Evolutionary conservation across 768 basidiomycete genomes (phyloP).

Genomic region (Hemileccinum rubropunctum): DNA sequence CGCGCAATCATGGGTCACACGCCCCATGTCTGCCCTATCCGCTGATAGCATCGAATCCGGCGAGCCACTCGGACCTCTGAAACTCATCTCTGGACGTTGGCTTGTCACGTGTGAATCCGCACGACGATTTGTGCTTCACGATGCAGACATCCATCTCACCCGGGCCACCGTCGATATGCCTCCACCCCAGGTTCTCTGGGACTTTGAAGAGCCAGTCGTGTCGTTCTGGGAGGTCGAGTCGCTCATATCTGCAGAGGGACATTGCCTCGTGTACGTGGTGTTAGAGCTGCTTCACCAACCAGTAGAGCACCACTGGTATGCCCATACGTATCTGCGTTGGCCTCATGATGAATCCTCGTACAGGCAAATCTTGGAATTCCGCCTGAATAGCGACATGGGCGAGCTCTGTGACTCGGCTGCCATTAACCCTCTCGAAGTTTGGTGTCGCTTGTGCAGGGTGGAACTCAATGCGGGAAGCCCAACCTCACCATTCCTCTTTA

Average conservation of each 20-base stretch:
- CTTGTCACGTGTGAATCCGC: background rate
- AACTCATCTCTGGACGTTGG: slow-evolving; percentile 6
- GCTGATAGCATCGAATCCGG: background rate
- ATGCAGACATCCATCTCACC: background rate
- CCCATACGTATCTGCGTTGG: too few species aligned
- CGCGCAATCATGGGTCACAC: slow-evolving; percentile 4
- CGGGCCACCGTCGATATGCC: background rate
- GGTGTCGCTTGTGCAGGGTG: accelerated
- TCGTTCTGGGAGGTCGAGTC: background rate
- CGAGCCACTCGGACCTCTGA: accelerated
- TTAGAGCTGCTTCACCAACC: too few species aligned
- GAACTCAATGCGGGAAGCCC: background rate
- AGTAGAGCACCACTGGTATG: background rate
- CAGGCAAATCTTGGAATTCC: slow-evolving; percentile 1
- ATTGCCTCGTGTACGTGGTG: background rate
- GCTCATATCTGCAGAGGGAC: background rate
- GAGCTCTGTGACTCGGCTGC: background rate
- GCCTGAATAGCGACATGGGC: background rate
- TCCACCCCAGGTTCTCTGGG: background rate
- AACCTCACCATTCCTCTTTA: background rate
- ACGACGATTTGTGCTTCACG: background rate
- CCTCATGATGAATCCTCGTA: too few species aligned
- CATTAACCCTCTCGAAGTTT: background rate
- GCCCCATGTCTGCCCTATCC: background rate
- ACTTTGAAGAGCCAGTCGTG: accelerated